Evolutionary conservation across 768 basidiomycete species (phyloP), one percentile per base, ranked within the genome.

Genomic region (Pleurotus citrinopileatus): DNA sequence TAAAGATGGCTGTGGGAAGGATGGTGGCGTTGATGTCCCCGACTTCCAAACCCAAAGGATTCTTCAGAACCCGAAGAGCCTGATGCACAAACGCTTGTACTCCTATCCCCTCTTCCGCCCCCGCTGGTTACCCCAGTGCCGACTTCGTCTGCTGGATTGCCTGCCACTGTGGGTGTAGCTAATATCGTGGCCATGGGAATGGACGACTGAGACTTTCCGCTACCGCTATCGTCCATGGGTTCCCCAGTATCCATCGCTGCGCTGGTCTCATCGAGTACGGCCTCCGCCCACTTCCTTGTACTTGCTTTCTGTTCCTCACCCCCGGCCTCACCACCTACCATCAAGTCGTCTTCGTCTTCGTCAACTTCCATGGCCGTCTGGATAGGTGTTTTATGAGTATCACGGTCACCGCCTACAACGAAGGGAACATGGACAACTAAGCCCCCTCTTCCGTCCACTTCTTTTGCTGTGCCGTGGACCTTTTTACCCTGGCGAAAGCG

Each of bases 251-350:
- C 42, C 48, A 51, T 51, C 5, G 12, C 46, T 1, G 28, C 25
- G 25, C 61, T 59, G 2, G 67, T 69, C 56, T 71, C 66, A 47
- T 72, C 67, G 6, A 63, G 65, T 6, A 74, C 69, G 47, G 69
- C 69, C 58, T 80, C 74, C 12, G 72, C 79, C 80, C 80, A 81
- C 53, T 71, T 68, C 50, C 70, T 69, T 13, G 78, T 81, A 15
- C 55, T 58, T 23, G 47, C 59, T 20, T 58, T 57, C 13, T 64
- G 53, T 10, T 50, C 54, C 26, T 64, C 61, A 52, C 53, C 20
- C 44, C 40, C 51, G 25, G 22, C 28, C 15, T 20, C 52, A 17
- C 20, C 20, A 3, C 22, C n/a, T 26, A 47, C 26, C 22, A 19
- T 20, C 19, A 37, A 36, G 12, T 27, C 26, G 45, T 28, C 45